Conservation (phyloP, 2,329 filamentous ascomycete genomes). For the Aureobasidium uvarum region DNA sequence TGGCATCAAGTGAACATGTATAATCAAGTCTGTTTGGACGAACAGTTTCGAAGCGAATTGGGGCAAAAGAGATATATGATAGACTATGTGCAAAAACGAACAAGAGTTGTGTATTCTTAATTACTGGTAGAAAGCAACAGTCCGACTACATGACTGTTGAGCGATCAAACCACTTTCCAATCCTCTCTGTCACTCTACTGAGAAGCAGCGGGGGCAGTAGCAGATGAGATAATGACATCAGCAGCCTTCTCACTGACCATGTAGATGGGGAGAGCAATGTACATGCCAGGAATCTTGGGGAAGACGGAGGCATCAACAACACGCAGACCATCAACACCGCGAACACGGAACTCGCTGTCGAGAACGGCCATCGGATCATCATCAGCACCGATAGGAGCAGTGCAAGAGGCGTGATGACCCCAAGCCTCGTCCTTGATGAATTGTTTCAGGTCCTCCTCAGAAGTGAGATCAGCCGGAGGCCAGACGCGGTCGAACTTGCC, state of each 20-base stretch:
- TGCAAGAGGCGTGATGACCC: slow-evolving; percentile 59
- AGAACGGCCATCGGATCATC: slow-evolving; percentile 56
- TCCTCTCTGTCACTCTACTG: too few species aligned
- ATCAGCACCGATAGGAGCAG: slow-evolving; percentile 56
- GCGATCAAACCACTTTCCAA: background rate
- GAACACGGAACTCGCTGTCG: slow-evolving; percentile 57
- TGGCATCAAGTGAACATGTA: too few species aligned
- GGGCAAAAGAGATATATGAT: background rate
- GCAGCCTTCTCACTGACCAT: slow-evolving; percentile 62
- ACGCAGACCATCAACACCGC: slow-evolving; percentile 55
- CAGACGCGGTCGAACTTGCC: slow-evolving; percentile 46
- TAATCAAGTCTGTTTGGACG: too few species aligned
- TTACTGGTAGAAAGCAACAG: background rate
- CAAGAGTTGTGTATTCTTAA: background rate
- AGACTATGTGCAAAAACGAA: background rate
- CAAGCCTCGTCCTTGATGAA: slow-evolving; percentile 53
- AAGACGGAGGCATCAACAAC: slow-evolving; percentile 63
- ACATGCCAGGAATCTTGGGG: slow-evolving; percentile 56
- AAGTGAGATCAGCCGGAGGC: slow-evolving; percentile 45
- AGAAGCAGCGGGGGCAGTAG: background rate
- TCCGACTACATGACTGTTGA: background rate
- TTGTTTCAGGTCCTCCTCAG: slow-evolving; percentile 48
- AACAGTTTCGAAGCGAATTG: too few species aligned
- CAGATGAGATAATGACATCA: slow-evolving; percentile 49
- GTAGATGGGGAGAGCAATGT: slow-evolving; percentile 53